phyloP scores from a whole-genome alignment of 179 eudicot species.

The Drosera spatulata region DNA sequence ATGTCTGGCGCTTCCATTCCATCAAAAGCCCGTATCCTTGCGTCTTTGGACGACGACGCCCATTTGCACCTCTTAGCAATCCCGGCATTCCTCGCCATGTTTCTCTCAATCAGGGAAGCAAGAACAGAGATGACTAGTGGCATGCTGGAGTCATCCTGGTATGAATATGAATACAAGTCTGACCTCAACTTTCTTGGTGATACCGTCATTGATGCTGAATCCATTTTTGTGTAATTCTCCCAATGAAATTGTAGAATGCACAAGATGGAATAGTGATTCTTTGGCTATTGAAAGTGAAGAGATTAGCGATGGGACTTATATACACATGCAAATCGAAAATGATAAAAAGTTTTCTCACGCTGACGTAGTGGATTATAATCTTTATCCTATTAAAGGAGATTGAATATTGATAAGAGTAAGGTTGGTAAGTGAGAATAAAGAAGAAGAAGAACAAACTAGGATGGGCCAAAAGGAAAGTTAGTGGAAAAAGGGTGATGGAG shows the following conservation, averaged over 20 bases:
- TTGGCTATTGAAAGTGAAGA: neutral
- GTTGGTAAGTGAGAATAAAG: neutral
- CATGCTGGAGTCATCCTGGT: constrained; percentile 40
- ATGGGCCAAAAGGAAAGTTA: constrained; percentile 18
- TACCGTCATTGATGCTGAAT: constrained; percentile 15
- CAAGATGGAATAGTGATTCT: neutral
- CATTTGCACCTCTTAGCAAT: constrained; percentile 27
- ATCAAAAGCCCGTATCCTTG: constrained; percentile 44
- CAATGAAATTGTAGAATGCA: constrained; percentile 9
- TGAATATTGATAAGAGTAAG: no score
- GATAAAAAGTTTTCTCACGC: neutral
- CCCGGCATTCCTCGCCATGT: constrained; percentile 59
- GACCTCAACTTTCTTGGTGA: constrained; percentile 75
- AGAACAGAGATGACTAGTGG: constrained; percentile 86
- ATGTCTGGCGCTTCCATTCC: constrained; percentile 71
- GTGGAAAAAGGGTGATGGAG: constrained; percentile 14
- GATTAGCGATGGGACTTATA: constrained; percentile 5
- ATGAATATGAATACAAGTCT: constrained; percentile 56
- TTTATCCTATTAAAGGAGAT: neutral
- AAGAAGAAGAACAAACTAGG: neutral
- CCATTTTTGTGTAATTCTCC: neutral
- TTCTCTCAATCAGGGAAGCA: constrained; percentile 79
- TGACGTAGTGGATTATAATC: constrained; percentile 1
- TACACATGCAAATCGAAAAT: constrained; percentile 15
- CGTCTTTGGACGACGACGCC: constrained; percentile 27